Base-by-base conservation (phyloP, 2,329 filamentous ascomycete genomes). In the Immersiporthe knoxdaviesiana region DNA sequence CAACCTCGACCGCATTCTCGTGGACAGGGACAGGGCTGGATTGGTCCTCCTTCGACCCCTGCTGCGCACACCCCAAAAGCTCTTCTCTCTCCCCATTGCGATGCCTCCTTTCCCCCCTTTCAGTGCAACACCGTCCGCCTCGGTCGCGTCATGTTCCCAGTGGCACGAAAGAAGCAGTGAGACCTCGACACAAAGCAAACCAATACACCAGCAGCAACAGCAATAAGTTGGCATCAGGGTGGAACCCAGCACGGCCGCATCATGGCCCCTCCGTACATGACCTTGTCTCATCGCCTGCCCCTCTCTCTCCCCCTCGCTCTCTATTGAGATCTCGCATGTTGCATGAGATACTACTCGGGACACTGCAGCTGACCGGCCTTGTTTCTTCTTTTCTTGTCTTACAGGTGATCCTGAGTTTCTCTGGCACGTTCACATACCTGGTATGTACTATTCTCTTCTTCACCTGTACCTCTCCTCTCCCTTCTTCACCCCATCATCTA, bases 341-440 rank as follows among this genome's bases (percentile, higher is more conserved):
- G 76, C 76, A 78, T 76, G n/a, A 50, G 37, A 32, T n/a, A 47
- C 24, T 63, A 74, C 75, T 68, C 68, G 68, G 68, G 68, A 70
- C 75, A 72, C 74, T 78, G 77, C 72, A 73, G 74, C 74, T 77
- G 77, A 78, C 76, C 74, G 73, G 71, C 73, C 74, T 54, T 37
- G 18, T 21, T 37, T 27, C 30, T 58, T 32, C 54, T n/a, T 58
- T 27, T 58, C 32, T n/a, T 24, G 66, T 63, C 72, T 73, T 76
- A 75, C 93, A 92, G 65, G 90, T 88, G 66, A 86, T 97, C 70
- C 86, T 97, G 69, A 88, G 91, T 39, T 97, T 93, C 79, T 90
- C 88, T 68, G 93, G 93, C 65, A 88, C 97, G 73, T 97, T 97
- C 79, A 97, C 93, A 16, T 97, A 97, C 81, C 82, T 97, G 72